A percentile compares a stretch with the other conserved stretches of the same genome.
Conservation (phyloP, 306 rosid species). For the Pterocarpus macrocarpus region DNA sequence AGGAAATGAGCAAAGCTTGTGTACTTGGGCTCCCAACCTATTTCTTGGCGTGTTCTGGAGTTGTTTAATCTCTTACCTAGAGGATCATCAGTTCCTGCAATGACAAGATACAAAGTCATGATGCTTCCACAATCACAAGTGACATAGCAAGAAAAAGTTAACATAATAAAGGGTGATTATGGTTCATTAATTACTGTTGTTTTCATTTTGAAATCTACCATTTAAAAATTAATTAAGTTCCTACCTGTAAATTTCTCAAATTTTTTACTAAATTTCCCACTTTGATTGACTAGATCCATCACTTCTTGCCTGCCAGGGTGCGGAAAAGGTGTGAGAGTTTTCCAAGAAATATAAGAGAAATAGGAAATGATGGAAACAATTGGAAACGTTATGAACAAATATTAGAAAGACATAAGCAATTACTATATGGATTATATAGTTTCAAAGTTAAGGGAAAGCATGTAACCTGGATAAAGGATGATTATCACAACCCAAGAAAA, state of each 20-base stretch:
- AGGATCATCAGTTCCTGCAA: slow-evolving; percentile 79
- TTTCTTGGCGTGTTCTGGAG: slow-evolving; percentile 75
- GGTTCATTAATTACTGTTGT: slow-evolving; percentile 5
- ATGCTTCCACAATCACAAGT: background rate
- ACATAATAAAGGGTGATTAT: slow-evolving; percentile 3
- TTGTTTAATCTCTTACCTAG: slow-evolving; percentile 91
- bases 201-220: slow-evolving; percentile 1
- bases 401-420: background rate
- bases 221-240: slow-evolving; percentile 14
- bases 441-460: background rate
- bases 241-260: slow-evolving; percentile 85
- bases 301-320: slow-evolving; percentile 85
- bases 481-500: slow-evolving; percentile 92
- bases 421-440: background rate
- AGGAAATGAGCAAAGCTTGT: slow-evolving; percentile 77
- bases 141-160: background rate
- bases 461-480: slow-evolving; percentile 93
- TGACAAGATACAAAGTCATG: slow-evolving; percentile 4
- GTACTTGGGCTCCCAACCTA: slow-evolving; percentile 98
- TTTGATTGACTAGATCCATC: slow-evolving; percentile 82
- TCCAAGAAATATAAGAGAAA: background rate
- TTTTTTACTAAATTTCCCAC: slow-evolving; percentile 80
- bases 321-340: slow-evolving; percentile 26
- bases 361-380: background rate
- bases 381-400: slow-evolving; percentile 1